Conservation (phyloP, 805 yeast species). For the Naumovozyma dairenensis region DNA sequence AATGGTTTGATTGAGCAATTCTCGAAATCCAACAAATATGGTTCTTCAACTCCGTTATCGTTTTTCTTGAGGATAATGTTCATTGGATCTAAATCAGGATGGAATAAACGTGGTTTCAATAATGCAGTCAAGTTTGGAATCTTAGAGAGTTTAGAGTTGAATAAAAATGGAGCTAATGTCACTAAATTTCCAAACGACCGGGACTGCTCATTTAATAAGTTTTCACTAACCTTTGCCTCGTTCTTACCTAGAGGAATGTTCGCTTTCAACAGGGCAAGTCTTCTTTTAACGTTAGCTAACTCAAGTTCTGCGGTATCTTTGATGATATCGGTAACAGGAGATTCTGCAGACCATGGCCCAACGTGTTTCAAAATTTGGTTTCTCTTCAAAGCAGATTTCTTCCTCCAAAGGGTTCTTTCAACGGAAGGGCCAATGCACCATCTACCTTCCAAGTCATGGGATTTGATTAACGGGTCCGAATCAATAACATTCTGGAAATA, state of each 20-base stretch:
- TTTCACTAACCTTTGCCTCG: slow-evolving; percentile 33
- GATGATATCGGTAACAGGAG: slow-evolving; percentile 52
- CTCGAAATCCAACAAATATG: slow-evolving; percentile 73
- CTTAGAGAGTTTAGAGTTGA: slow-evolving; percentile 38
- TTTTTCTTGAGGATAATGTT: slow-evolving; percentile 52
- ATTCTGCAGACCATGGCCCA: slow-evolving; percentile 65
- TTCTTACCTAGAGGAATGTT: slow-evolving; percentile 4
- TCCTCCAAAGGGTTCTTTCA: slow-evolving; percentile 70
- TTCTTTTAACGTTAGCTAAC: slow-evolving; percentile 46
- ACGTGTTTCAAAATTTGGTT: slow-evolving; percentile 22
- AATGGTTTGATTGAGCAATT: slow-evolving; percentile 74
- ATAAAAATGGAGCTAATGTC: slow-evolving; percentile 45
- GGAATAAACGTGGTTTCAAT: slow-evolving; percentile 60
- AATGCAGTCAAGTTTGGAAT: slow-evolving; percentile 56
- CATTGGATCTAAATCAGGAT: slow-evolving; percentile 87
- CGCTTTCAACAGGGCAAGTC: slow-evolving; percentile 32
- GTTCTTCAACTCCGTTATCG: slow-evolving; percentile 24
- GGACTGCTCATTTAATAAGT: slow-evolving; percentile 40
- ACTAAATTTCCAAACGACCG: slow-evolving; percentile 53
- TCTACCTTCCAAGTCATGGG: slow-evolving; percentile 29
- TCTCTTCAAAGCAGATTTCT: slow-evolving; percentile 32
- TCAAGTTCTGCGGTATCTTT: slow-evolving; percentile 57
- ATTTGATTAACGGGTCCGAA: background rate
- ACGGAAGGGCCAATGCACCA: slow-evolving; percentile 90
- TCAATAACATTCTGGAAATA: slow-evolving; percentile 39